phyloP scores from a whole-genome alignment of 768 basidiomycete species.

The Termitomyces sp. region DNA sequence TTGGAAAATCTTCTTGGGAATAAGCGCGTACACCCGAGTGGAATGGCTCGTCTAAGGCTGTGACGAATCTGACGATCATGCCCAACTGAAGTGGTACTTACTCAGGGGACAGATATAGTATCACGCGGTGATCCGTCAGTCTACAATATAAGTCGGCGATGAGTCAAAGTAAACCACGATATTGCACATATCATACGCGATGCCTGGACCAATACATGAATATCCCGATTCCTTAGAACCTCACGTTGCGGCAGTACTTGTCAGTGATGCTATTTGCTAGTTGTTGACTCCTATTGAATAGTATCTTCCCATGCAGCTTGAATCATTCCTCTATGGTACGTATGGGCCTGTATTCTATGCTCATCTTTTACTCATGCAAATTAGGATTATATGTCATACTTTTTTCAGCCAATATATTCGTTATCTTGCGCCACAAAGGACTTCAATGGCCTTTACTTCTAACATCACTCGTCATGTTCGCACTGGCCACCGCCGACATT shows the following conservation, averaged over 20 bases:
- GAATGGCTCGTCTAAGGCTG: no score
- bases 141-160: background rate
- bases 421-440: background rate
- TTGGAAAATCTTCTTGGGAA: no score
- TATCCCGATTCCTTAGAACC: background rate
- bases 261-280: background rate
- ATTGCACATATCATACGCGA: background rate
- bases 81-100: no score
- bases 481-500: background rate
- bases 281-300: background rate
- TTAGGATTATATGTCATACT: background rate
- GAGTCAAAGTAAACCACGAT: background rate
- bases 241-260: background rate
- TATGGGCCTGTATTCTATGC: background rate
- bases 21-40: no score
- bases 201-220: background rate
- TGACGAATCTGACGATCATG: no score
- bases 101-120: background rate
- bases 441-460: background rate
- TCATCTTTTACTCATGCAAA: background rate
- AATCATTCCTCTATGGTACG: background rate
- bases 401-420: background rate
- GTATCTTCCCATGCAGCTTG: background rate
- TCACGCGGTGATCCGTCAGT: background rate
- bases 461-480: background rate